Evolutionary conservation across 2,329 filamentous ascomycete species (phyloP), one percentile per base, ranked within the genome.

Genomic region (Zalaria sp.): DNA sequence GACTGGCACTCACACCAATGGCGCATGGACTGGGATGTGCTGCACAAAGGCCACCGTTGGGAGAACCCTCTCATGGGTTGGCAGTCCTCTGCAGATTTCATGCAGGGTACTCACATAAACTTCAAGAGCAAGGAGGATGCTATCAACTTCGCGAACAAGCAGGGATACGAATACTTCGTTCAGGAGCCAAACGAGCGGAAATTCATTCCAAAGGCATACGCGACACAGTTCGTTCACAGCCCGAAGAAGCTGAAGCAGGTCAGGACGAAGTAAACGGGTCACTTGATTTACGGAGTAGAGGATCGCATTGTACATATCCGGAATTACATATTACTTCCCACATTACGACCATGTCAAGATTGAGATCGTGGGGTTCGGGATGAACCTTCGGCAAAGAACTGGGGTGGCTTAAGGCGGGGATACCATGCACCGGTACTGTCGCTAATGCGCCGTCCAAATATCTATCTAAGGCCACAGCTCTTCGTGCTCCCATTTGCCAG

Each of bases 21-120:
- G 91, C 81, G 88, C 39, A 93, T 98, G 87, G 91, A 98, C 63
- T 98, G 91, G 91, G 91, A 98, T 61, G 78, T 93, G 38, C 72
- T 96, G 28, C 66, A 73, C 54, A 95, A 93, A 69, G 91, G 91
- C 47, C 85, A 95, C 65, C 77, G 91, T 54, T 98, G 91, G 93
- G 91, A 98, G 71, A 98, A 98, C 67, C 85, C 83, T 37, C 67
- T 98, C 61, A 98, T 98, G 77, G 91, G 91, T 46, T 98, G 93
- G 93, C 88, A 95, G 61, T 96, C 89, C 25, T 93, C 87, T 11
- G 89, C 75, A 43, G 91, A 98, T 64, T 78, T 77, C 59, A 91
- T 98, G 86, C 88, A 98, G 64, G 89, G 87, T 57, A 93, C 87
- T 38, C 77, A 87, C 60, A 65, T 98, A 55, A 81, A 81, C 63